Base-by-base conservation (phyloP, 148 eudicot species). In the Agrostemma githago region DNA sequence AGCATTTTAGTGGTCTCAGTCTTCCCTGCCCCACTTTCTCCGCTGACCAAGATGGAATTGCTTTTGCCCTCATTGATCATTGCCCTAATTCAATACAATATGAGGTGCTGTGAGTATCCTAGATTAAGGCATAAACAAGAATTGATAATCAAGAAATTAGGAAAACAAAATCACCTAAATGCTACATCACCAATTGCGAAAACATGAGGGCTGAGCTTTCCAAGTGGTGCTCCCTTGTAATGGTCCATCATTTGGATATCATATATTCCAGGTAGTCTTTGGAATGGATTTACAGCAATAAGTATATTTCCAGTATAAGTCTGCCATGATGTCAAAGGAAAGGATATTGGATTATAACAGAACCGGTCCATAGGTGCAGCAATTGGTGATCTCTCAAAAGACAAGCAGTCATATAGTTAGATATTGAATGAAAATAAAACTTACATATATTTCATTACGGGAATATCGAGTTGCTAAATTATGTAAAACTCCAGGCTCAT, bases 11-110 rank as follows among this genome's bases (percentile, higher is more conserved):
- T 92, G 53, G 97, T 92, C 84, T 92, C 97, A 15, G 97, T 92
- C 85, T 92, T 92, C 37, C 98, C 98, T 3, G 98, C 96, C 61
- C 98, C 98, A 83, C 98, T 93, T 86, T 93, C 98, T 66, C 98
- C 98, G 81, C 98, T 93, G 67, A 93, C 98, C 68, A 93, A 79
- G 66, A 93, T 93, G 48, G 98, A 81, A 80, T 93, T 93, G 81
- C 96, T 89, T 85, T 85, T 89, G 4, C 91, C 91, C 77, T 93
- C 97, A 81, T 89, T 91, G 61, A 87, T 75, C 98, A 93, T 93
- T 66, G 88, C 95, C 92, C 98, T 93, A 81, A 62, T 76, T 57
- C 43, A 80, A 66, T 67, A 75, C 56, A 70, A 68, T 40, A 38
- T 68, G 53, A 78, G 59, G 19, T 57, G 73, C 15, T 51, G 9